These are phyloP conservation scores for Vitis hybrid DNA, from an alignment of 177 flowering plant genomes.

Conservation along the genomic window DNA sequence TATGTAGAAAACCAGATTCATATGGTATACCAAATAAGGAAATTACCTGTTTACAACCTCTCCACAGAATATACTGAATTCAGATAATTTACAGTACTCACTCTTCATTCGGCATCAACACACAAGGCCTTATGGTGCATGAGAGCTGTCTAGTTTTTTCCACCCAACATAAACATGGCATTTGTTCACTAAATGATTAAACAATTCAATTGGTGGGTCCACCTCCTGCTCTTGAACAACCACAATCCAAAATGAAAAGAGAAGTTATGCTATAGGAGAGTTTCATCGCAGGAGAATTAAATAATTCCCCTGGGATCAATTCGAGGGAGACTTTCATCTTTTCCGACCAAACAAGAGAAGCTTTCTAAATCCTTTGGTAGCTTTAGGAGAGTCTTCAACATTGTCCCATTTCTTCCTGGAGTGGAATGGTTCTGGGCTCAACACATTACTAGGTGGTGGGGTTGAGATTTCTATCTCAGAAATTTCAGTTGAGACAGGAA, in stretches of 20 bases:
- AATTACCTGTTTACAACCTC: slow-evolving; percentile 7
- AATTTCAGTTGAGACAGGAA: slow-evolving; percentile 27
- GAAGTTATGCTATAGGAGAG: not conserved
- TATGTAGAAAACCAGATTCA: not conserved
- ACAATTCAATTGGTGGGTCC: not conserved
- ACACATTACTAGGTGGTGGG: slow-evolving; percentile 37
- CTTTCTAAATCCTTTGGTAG: slow-evolving; percentile 67
- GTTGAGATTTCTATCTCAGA: slow-evolving; percentile 54
- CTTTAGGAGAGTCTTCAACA: slow-evolving; percentile 49
- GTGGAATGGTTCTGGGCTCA: slow-evolving; percentile 32
- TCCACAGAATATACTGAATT: slow-evolving; percentile 5
- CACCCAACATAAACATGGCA: slow-evolving; percentile 3
- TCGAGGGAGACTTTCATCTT: slow-evolving; percentile 23
- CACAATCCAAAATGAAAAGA: not conserved
- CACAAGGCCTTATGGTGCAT: slow-evolving; percentile 29
- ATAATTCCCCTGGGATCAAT: slow-evolving; percentile 14
- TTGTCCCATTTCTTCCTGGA: slow-evolving; percentile 74
- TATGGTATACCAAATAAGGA: not conserved
- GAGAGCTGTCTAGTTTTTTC: slow-evolving; percentile 10
- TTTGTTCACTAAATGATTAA: slow-evolving; percentile 6
- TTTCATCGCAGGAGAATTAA: not conserved
- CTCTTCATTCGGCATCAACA: slow-evolving; percentile 25
- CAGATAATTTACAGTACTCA: slow-evolving; percentile 4
- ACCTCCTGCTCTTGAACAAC: slow-evolving; percentile 11
- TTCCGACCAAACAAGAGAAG: slow-evolving; percentile 75